Evolutionary conservation across 306 rosid genomes (phyloP).

Genomic region (Psophocarpus tetragonolobus): DNA sequence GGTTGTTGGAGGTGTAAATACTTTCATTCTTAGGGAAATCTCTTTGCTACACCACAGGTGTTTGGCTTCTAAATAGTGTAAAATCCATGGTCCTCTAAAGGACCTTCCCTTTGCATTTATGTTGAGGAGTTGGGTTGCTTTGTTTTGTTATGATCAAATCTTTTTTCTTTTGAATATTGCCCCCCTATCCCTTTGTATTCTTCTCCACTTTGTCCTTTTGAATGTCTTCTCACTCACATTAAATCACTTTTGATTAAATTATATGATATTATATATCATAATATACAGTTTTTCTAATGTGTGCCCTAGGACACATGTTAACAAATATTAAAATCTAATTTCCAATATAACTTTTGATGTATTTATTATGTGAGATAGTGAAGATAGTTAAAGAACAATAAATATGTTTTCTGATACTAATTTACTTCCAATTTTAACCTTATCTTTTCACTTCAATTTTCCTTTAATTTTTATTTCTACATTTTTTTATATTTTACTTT

Average conservation of each 20-base stretch:
- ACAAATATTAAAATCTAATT: no score
- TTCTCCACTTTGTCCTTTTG: not conserved
- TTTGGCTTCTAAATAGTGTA: not conserved
- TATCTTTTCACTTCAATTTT: no score
- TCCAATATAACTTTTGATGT: no score
- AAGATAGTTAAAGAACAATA: no score
- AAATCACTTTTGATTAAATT: not conserved
- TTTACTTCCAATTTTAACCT: no score
- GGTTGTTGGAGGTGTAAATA: conserved; percentile 11
- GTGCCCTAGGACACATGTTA: no score
- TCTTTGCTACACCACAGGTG: not conserved
- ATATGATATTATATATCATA: no score
- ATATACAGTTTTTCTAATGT: no score
- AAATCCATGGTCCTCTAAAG: not conserved
- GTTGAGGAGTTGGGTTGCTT: conserved; percentile 13
- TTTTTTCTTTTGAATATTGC: conserved; percentile 20
- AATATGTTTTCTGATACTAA: no score
- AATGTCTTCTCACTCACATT: not conserved
- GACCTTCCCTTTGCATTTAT: not conserved
- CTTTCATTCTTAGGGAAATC: not conserved
- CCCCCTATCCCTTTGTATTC: not conserved
- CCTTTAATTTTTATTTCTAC: no score
- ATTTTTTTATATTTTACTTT: no score
- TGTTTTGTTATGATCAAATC: not conserved
- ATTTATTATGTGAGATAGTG: no score